Conservation (phyloP, 495 filamentous ascomycete species). For the Apiosordaria backusii region DNA sequence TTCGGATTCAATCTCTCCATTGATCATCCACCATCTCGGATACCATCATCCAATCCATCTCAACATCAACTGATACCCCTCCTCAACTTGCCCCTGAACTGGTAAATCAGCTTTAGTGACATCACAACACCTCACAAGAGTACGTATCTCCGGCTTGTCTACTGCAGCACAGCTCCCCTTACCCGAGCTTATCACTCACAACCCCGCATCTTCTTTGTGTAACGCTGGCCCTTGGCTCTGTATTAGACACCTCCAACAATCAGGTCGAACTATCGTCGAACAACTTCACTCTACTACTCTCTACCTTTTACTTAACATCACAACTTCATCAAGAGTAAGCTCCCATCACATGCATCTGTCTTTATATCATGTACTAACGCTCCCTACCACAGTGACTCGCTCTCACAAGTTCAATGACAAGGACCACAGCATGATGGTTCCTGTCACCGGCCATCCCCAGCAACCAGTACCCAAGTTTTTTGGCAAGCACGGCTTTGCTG, state of each 20-base stretch:
- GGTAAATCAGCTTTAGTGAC: conserved; percentile 6
- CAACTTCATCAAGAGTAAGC: conserved; percentile 33
- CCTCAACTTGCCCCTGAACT: not conserved
- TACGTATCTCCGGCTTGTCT: not conserved
- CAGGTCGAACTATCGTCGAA: not conserved
- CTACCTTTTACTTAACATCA: not conserved
- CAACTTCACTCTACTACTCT: conserved; percentile 1
- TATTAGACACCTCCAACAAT: not conserved
- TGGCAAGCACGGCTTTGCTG: conserved; percentile 77
- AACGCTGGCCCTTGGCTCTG: not conserved
- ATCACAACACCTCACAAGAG: conserved; percentile 7
- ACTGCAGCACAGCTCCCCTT: not conserved
- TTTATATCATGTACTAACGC: conserved; percentile 22
- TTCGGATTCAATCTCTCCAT: not conserved
- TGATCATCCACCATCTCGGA: conserved; percentile 5
- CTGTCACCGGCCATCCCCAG: conserved; percentile 59
- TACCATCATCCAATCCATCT: conserved; percentile 3
- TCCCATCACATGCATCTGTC: not conserved
- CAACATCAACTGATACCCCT: not conserved
- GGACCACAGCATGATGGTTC: conserved; percentile 67
- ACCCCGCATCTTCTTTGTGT: conserved; percentile 15
- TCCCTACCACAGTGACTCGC: conserved; percentile 69
- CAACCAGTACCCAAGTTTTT: conserved; percentile 87
- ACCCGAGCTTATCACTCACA: conserved; percentile 1
- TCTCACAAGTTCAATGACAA: conserved; percentile 90